Conservation (phyloP, 2,329 filamentous ascomycete species). For the Aspergillus quadrilineatus region DNA sequence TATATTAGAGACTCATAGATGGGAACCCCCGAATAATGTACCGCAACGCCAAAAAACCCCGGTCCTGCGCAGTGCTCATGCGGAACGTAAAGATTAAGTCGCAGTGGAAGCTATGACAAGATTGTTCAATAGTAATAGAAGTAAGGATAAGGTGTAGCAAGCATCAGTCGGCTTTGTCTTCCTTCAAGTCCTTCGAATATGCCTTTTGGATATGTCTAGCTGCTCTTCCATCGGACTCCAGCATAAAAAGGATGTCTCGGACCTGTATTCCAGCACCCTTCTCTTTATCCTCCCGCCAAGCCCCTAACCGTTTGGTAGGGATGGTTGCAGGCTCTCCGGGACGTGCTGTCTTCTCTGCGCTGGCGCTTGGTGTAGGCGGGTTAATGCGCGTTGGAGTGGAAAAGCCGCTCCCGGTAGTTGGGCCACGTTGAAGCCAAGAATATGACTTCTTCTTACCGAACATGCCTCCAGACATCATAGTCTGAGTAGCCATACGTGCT, state of each 20-base stretch:
- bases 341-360: slow-evolving; percentile 31
- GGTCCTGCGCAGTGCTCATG: slow-evolving; percentile 26
- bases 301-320: slow-evolving; percentile 64
- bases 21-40: slow-evolving; percentile 14
- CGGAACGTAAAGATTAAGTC: slow-evolving; percentile 13
- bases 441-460: slow-evolving; percentile 50
- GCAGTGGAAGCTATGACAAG: background rate
- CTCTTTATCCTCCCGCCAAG: slow-evolving; percentile 73
- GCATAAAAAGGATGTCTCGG: slow-evolving; percentile 74
- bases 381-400: slow-evolving; percentile 37
- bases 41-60: slow-evolving; percentile 28
- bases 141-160: background rate
- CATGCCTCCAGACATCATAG: slow-evolving; percentile 53
- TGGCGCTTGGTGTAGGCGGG: slow-evolving; percentile 31
- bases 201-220: slow-evolving; percentile 45
- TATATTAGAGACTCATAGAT: slow-evolving; percentile 7
- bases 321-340: slow-evolving; percentile 34
- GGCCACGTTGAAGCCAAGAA: slow-evolving; percentile 46
- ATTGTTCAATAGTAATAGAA: background rate
- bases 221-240: slow-evolving; percentile 71
- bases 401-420: slow-evolving; percentile 37
- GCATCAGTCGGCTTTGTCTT: slow-evolving; percentile 36
- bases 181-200: slow-evolving; percentile 43
- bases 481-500: slow-evolving; percentile 71
- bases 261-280: slow-evolving; percentile 79